Percentiles rank a stretch among this genome's conserved stretches.
Evolutionary conservation across 176 grass and related monocot species (phyloP).

Genomic region (Phoenix dactylifera): DNA sequence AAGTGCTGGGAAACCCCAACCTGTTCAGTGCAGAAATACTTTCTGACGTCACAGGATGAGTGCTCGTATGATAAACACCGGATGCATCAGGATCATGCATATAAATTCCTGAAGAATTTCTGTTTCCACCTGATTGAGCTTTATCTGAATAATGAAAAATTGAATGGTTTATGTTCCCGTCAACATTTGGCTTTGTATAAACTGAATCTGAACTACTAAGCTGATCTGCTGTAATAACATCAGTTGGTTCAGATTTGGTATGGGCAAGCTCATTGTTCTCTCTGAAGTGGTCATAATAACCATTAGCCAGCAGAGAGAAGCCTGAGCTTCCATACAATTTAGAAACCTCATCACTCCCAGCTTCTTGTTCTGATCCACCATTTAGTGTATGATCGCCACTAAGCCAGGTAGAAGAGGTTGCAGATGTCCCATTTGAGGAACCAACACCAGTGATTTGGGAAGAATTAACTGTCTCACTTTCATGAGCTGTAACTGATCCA

Average conservation of each 20-base stretch:
- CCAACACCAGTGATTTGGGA: slow-evolving; percentile 15
- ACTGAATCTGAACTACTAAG: slow-evolving; percentile 13
- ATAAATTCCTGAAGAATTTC: slow-evolving; percentile 34
- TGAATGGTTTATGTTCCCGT: slow-evolving; percentile 21
- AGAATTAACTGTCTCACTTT: slow-evolving; percentile 27
- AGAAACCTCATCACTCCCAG: slow-evolving; percentile 19
- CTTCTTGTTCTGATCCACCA: slow-evolving; percentile 19
- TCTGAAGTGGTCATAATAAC: slow-evolving; percentile 69
- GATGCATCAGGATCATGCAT: slow-evolving; percentile 11
- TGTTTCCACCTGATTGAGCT: slow-evolving; percentile 20
- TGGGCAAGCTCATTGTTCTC: slow-evolving; percentile 12
- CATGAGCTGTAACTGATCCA: slow-evolving; percentile 2
- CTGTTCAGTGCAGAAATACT: slow-evolving; percentile 26
- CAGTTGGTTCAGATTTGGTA: slow-evolving; percentile 9
- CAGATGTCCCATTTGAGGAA: slow-evolving; percentile 17
- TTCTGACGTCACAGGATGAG: slow-evolving; percentile 33
- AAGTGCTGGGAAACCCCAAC: slow-evolving; percentile 17
- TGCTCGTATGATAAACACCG: slow-evolving; percentile 21
- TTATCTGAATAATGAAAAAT: slow-evolving; percentile 11
- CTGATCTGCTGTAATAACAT: slow-evolving; percentile 15
- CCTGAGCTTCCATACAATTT: slow-evolving; percentile 43
- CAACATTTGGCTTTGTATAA: slow-evolving; percentile 21
- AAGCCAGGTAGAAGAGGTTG: slow-evolving; percentile 11
- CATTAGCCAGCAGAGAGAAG: slow-evolving; percentile 65
- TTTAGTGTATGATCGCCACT: slow-evolving; percentile 16